Base-by-base conservation (phyloP, 768 basidiomycete species). In the Trametes coccinea region DNA sequence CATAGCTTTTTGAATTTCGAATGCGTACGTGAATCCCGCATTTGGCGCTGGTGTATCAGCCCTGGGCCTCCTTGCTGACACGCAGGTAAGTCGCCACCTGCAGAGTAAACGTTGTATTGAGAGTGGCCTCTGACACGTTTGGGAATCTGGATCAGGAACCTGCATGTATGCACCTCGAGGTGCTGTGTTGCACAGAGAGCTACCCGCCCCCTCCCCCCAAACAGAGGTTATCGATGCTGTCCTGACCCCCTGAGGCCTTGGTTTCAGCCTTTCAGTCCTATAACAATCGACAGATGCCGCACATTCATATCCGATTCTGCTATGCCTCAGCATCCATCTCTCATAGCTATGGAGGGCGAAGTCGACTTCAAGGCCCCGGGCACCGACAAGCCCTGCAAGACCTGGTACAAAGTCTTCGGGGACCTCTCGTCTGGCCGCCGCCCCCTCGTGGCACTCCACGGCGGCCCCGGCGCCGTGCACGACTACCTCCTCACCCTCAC, bases 401-500 rank as follows among this genome's bases (percentile, higher is more conserved):
- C 81, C 9, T 80, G 74, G 75, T 82, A 78, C 72, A 78, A 70
- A 56, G 53, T 80, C 51, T 61, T 77, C 43, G 80, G 82, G 16
- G 72, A 78, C 56, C 70, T 80, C 51, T 68, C 66, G 9, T 70
- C 69, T 63, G 66, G 68, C 13, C 56, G 66, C 33, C 71, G 74
- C 6, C 83, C 84, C 16, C 76, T 85, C 50, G 73, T 86, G 56
- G 70, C 75, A 2, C 72, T 85, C 4, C 85, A 86, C 61, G 84
- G 83, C 8, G 84, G 84, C 7, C 84, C 84, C 11, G 83, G 85
- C 2, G 63, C 73, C 4, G 67, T 74, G n/a, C 78, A 79, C 58
- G 69, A 75, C 44, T 80, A 80, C 67, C 69, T 83, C 16, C 70
- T 75, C 40, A 61, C 74, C 40, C 64, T 80, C 62, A 68, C 74